Evolutionary conservation across 129 eudicot species (phyloP).

Genomic region (Silybum marianum): DNA sequence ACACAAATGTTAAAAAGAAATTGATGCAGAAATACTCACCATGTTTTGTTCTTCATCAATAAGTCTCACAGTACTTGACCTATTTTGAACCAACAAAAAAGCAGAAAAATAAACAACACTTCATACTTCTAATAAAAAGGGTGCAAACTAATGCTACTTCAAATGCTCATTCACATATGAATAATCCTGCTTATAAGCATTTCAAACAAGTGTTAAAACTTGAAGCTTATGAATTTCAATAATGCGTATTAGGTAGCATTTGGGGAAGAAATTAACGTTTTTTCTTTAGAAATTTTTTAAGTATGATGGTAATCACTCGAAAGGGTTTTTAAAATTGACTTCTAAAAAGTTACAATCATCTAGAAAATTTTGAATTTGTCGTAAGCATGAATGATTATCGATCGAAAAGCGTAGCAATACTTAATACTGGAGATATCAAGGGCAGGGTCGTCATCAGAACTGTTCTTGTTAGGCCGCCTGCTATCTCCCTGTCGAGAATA

Average conservation of each 20-base stretch:
- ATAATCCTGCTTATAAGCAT: background rate
- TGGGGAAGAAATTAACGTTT: background rate
- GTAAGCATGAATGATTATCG: background rate
- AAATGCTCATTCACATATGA: too few relatives aligned
- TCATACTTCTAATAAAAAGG: background rate
- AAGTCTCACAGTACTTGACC: slow-evolving; percentile 87
- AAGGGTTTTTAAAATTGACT: background rate
- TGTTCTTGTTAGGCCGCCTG: slow-evolving; percentile 25
- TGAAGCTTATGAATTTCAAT: background rate
- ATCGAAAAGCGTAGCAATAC: slow-evolving; percentile 26
- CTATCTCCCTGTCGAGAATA: slow-evolving; percentile 34
- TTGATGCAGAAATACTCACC: slow-evolving; percentile 51
- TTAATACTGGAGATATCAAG: slow-evolving; percentile 65
- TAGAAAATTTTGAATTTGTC: background rate
- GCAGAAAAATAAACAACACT: slow-evolving; percentile 6
- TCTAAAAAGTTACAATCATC: background rate
- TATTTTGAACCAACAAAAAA: slow-evolving; percentile 33
- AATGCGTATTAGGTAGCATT: background rate
- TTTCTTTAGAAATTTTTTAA: background rate
- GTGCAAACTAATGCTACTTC: background rate
- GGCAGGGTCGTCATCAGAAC: slow-evolving; percentile 50
- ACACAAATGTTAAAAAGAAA: background rate
- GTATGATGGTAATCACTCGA: background rate
- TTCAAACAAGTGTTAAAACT: background rate
- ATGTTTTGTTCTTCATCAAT: slow-evolving; percentile 79